Conservation (phyloP, 257 asterid genomes). For the Solanum habrochaites region DNA sequence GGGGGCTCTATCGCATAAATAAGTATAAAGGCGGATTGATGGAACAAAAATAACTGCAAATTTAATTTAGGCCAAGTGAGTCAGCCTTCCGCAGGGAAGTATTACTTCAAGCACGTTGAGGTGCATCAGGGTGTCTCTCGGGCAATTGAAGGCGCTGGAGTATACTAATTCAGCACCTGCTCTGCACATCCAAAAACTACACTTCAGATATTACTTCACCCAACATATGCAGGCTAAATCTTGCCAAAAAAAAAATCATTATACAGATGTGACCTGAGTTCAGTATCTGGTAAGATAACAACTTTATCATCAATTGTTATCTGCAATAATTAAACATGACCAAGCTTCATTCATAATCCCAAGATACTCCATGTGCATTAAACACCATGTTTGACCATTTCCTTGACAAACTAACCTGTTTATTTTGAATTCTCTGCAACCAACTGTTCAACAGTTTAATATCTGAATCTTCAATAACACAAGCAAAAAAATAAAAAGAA, state of each 20-base stretch:
- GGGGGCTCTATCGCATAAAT: background rate
- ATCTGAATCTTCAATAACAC: background rate
- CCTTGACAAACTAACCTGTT: constrained; percentile 20
- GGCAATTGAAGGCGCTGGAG: constrained; percentile 97
- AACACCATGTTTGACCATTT: background rate
- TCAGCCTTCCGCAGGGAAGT: constrained; percentile 75
- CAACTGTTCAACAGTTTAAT: constrained; percentile 51
- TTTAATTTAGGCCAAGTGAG: constrained; percentile 51
- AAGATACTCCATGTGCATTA: background rate
- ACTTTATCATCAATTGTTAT: constrained; percentile 52
- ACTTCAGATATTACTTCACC: background rate
- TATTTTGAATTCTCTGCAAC: constrained; percentile 85
- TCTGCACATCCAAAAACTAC: constrained; percentile 20
- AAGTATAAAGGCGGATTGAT: background rate
- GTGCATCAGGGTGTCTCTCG: constrained; percentile 93
- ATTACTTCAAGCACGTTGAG: constrained; percentile 54
- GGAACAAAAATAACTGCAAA: background rate
- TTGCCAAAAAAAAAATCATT: background rate
- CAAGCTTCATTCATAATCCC: background rate
- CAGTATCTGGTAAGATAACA: constrained; percentile 40
- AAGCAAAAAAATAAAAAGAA: background rate
- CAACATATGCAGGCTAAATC: background rate
- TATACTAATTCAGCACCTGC: constrained; percentile 53
- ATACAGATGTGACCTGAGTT: constrained; percentile 45
- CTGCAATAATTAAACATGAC: constrained; percentile 26